Conservation (phyloP, 768 basidiomycete genomes). For the Russula brevipes region DNA sequence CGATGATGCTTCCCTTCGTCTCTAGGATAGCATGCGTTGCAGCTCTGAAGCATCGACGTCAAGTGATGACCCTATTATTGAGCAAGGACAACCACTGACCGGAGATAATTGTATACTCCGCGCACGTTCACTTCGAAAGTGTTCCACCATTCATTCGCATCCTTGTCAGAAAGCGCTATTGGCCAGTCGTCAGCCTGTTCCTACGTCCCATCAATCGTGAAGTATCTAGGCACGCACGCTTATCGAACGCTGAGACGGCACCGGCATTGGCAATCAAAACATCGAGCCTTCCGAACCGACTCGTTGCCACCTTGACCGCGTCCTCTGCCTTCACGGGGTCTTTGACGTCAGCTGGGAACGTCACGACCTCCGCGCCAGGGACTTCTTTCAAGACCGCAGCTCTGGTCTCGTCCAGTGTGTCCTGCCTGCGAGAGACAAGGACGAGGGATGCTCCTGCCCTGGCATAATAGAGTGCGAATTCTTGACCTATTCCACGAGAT, state of each 20-base stretch:
- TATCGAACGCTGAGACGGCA: neutral
- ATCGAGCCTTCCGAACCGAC: constrained; percentile 31
- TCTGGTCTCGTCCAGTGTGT: constrained; percentile 27
- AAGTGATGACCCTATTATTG: too few species aligned
- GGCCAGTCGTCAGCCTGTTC: neutral
- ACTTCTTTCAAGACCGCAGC: constrained; percentile 20
- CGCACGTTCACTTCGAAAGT: constrained; percentile 11
- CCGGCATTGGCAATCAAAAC: constrained; percentile 32
- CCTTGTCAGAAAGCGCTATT: neutral
- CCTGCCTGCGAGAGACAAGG: constrained; percentile 26
- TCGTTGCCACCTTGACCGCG: constrained; percentile 26
- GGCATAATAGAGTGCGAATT: constrained; percentile 28
- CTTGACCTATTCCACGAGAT: constrained; percentile 30
- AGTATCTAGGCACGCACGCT: neutral
- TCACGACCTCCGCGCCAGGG: constrained; percentile 21
- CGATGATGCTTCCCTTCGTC: constrained; percentile 13
- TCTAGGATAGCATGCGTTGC: neutral
- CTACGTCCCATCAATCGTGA: too few species aligned
- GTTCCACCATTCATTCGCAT: constrained; percentile 14
- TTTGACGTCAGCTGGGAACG: constrained; percentile 29
- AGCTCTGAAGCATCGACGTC: neutral
- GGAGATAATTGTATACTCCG: constrained; percentile 14
- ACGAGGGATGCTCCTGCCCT: constrained; percentile 30
- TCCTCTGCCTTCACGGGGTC: constrained; percentile 25
- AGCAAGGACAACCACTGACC: constrained; percentile 3